phyloP scores from a whole-genome alignment of 2,329 filamentous ascomycete species.

The Fusarium sp. region DNA sequence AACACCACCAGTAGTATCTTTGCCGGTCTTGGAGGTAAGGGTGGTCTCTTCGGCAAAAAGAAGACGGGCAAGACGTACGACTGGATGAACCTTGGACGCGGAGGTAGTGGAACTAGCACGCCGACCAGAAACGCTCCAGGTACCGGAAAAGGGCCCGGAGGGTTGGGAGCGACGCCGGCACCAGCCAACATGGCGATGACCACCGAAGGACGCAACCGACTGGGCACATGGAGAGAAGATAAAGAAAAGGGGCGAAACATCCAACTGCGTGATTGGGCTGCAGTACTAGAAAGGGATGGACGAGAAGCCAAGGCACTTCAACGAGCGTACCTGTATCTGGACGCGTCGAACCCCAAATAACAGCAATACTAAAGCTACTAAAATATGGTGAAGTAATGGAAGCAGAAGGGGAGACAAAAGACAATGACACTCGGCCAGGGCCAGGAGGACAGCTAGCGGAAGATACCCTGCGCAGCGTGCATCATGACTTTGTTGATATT shows the following conservation, averaged over 20 bases:
- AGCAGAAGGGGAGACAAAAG: conserved; percentile 5
- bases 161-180: conserved; percentile 49
- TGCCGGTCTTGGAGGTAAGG: conserved; percentile 72
- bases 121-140: conserved; percentile 57
- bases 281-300: conserved; percentile 83
- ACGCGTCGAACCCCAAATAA: conserved; percentile 62
- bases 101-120: conserved; percentile 68
- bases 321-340: conserved; percentile 66
- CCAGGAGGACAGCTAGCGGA: conserved; percentile 31
- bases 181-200: conserved; percentile 61
- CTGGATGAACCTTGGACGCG: conserved; percentile 74
- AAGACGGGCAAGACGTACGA: conserved; percentile 77
- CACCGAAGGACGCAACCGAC: conserved; percentile 70
- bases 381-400: conserved; percentile 37
- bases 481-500: conserved; percentile 49
- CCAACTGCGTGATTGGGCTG: conserved; percentile 85
- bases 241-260: conserved; percentile 81
- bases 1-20: conserved; percentile 87
- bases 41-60: conserved; percentile 69
- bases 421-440: conserved; percentile 36
- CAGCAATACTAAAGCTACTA: conserved; percentile 19
- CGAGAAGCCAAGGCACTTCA: conserved; percentile 74
- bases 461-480: conserved; percentile 53
- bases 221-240: conserved; percentile 84
- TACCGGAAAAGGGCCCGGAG: conserved; percentile 52